Evolutionary conservation across 2,329 filamentous ascomycete species (phyloP), one percentile per base, ranked within the genome.

Genomic region (Clarireedia monteithiana): DNA sequence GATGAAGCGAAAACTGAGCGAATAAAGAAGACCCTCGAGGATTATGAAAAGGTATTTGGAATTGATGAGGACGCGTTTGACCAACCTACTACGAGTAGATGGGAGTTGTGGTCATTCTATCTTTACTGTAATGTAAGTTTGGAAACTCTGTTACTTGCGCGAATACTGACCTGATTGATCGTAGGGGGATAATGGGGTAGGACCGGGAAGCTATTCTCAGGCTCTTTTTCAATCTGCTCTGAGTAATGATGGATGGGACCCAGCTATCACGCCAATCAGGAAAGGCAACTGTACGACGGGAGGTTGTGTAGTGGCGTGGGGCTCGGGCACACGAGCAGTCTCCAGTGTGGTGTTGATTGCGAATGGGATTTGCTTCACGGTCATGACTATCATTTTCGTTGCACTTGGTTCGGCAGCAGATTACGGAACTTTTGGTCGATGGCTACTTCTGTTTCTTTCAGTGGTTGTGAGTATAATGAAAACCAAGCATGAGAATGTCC

Each of bases 61-160:
- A 64, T 68, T 2, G 68, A 71, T 49, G 70, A 71, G 53, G 66
- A 70, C 53, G 61, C 66, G 2, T 68, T 67, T 54, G 64, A 69
- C 6, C 70, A 73, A 50, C 71, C 72, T 6, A 72, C 71, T 15
- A 74, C 71, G 5, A 72, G 70, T 2, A 67, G 68, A 17, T 71
- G 66, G 57, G 72, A 74, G 52, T 59, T 74, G 4, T 74, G 71
- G 72, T 70, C 72, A 5, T 74, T 74, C 50, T 74, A 74, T 57
- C 68, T 73, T 12, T 74, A 74, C 56, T 74, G 72, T 57, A 74
- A 74, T 55, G 72, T 64, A 52, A 50, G 51, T 48, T 36, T 39
- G 12, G 24, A 2, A 9, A 9, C 9, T 30, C 24, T 9, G 5
- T 3, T 14, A 17, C n/a, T 27, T 40, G 6, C 4, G 27, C 15